These are phyloP conservation scores for Tetrapisispora arboricola DNA, from an alignment of 805 yeast genomes.

Conservation along the genomic window DNA sequence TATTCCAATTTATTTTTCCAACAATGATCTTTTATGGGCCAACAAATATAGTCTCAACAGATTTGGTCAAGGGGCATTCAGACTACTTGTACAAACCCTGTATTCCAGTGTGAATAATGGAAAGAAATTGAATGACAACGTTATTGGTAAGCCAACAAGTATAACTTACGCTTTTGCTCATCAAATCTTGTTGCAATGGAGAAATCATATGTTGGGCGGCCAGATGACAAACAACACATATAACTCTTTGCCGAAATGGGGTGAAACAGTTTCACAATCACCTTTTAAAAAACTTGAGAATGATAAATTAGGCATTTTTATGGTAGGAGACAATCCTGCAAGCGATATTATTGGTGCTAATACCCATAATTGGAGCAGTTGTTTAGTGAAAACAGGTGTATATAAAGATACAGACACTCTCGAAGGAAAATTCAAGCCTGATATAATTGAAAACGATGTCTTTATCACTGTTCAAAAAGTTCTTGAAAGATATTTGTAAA, in stretches of 20 bases:
- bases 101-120: constrained; percentile 46
- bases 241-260: constrained; percentile 34
- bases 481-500: constrained; percentile 8
- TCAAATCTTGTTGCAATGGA: constrained; percentile 49
- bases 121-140: constrained; percentile 38
- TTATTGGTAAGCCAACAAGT: constrained; percentile 74
- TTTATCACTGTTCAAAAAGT: constrained; percentile 37
- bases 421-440: constrained; percentile 36
- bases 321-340: constrained; percentile 97
- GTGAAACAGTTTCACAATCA: constrained; percentile 30
- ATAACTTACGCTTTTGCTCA: constrained; percentile 79
- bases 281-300: constrained; percentile 32
- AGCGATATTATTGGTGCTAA: constrained; percentile 88
- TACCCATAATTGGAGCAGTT: constrained; percentile 77
- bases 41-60: constrained; percentile 69
- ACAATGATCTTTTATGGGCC: constrained; percentile 81
- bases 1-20: constrained; percentile 68
- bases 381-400: constrained; percentile 83
- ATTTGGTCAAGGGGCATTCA: constrained; percentile 86
- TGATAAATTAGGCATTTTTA: constrained; percentile 43
- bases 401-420: constrained; percentile 43
- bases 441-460: constrained; percentile 41
- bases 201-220: constrained; percentile 27
- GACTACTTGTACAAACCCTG: constrained; percentile 50
- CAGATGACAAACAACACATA: constrained; percentile 14